These are phyloP conservation scores for Dysphania ambrosioides DNA, from an alignment of 148 eudicot genomes.

Conservation along the genomic window DNA sequence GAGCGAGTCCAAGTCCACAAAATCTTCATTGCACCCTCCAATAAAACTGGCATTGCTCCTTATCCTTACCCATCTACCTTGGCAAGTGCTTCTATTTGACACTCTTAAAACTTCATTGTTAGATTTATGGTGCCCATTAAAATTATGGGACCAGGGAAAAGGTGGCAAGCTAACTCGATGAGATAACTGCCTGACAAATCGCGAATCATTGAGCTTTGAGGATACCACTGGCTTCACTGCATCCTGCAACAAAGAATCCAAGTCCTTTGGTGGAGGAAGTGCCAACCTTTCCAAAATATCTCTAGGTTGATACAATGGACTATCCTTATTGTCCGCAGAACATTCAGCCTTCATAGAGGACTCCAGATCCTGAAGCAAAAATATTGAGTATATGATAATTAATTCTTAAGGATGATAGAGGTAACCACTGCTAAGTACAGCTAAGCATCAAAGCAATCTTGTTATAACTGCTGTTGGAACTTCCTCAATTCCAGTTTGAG, in stretches of 20 bases:
- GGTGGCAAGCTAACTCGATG: constrained; percentile 59
- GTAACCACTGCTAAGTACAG: not conserved
- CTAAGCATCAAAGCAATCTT: not conserved
- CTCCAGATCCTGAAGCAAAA: constrained; percentile 42
- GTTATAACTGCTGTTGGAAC: not conserved
- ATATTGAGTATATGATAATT: not conserved
- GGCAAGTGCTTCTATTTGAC: constrained; percentile 61
- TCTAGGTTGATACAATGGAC: constrained; percentile 49
- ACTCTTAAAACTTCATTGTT: constrained; percentile 53
- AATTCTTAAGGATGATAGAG: constrained; percentile 4
- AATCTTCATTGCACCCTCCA: constrained; percentile 42
- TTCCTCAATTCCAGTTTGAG: too few relatives aligned
- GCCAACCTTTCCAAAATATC: constrained; percentile 58
- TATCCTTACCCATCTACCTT: constrained; percentile 83
- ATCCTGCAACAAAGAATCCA: constrained; percentile 78
- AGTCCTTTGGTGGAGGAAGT: constrained; percentile 73
- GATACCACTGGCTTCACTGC: constrained; percentile 46
- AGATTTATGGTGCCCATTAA: constrained; percentile 57
- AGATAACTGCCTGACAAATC: constrained; percentile 46
- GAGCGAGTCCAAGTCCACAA: constrained; percentile 60
- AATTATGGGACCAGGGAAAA: constrained; percentile 79
- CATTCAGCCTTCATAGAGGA: constrained; percentile 33
- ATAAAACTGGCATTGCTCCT: constrained; percentile 40
- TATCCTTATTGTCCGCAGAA: constrained; percentile 28
- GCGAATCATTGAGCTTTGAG: constrained; percentile 52